Evolutionary conservation across 2,329 filamentous ascomycete genomes (phyloP).

Genomic region (Curvularia sp.): DNA sequence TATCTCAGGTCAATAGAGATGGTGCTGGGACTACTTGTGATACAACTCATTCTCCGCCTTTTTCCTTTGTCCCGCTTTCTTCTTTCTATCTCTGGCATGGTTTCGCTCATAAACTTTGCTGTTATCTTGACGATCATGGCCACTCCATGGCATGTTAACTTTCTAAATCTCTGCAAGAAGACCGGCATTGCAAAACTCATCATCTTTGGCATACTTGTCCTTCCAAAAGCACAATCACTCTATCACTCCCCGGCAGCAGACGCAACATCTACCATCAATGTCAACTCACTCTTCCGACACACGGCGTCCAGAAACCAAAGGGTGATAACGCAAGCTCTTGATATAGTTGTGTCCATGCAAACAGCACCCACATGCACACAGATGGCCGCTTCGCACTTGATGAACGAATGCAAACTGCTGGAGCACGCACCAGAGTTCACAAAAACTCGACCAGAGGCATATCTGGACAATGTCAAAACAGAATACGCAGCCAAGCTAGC

Average conservation of each 20-base stretch:
- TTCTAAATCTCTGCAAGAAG: neutral
- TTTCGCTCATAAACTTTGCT: neutral
- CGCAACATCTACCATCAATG: conserved; percentile 22
- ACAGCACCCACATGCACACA: conserved; percentile 56
- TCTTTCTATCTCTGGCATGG: neutral
- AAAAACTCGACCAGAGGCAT: conserved; percentile 34
- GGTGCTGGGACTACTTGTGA: neutral
- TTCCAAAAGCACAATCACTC: conserved; percentile 12
- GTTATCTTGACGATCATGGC: neutral
- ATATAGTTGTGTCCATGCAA: conserved; percentile 34
- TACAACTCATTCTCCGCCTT: conserved; percentile 1
- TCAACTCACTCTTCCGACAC: conserved; percentile 32
- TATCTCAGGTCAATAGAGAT: neutral
- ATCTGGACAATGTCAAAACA: conserved; percentile 55
- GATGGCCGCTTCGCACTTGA: conserved; percentile 59
- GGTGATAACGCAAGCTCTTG: conserved; percentile 34
- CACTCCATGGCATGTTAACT: neutral
- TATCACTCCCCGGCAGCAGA: conserved; percentile 27
- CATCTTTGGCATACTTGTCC: neutral
- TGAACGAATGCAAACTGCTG: conserved; percentile 62
- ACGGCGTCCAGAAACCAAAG: conserved; percentile 32
- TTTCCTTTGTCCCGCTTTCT: conserved; percentile 3
- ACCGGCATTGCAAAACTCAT: neutral
- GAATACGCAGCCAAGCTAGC: conserved; percentile 68
- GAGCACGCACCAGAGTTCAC: conserved; percentile 44